Evolutionary conservation across 331 rosid species (phyloP).

Genomic region (Quercus phellos): DNA sequence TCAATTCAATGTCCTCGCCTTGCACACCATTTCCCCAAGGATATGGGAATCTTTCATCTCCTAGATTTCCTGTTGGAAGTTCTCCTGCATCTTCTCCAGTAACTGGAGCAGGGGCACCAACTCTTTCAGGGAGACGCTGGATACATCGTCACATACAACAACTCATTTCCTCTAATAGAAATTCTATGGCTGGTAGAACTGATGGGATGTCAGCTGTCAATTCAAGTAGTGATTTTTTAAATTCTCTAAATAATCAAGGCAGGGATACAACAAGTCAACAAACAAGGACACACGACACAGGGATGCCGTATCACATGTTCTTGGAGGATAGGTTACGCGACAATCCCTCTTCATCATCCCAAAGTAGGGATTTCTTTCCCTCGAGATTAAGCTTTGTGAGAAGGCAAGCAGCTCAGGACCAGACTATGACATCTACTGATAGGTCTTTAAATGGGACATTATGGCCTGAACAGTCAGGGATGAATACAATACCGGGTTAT

Average conservation of each 20-base stretch:
- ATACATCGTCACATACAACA: conserved; percentile 74
- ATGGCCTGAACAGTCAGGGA: conserved; percentile 51
- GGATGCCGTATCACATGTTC: conserved; percentile 45
- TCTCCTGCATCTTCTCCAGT: conserved; percentile 49
- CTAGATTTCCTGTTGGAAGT: conserved; percentile 49
- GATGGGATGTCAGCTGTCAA: conserved; percentile 39
- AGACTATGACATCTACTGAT: conserved; percentile 22
- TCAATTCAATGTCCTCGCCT: conserved; percentile 57
- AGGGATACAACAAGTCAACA: conserved; percentile 41
- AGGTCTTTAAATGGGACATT: conserved; percentile 31
- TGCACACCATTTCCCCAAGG: conserved; percentile 45
- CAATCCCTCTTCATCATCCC: conserved; percentile 41
- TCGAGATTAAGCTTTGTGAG: conserved; percentile 38
- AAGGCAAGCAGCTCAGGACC: conserved; percentile 44
- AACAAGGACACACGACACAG: conserved; percentile 37
- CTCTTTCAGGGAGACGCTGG: conserved; percentile 68
- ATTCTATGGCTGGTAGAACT: conserved; percentile 36
- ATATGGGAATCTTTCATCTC: conserved; percentile 46
- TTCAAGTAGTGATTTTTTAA: conserved; percentile 27
- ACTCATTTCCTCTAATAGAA: conserved; percentile 39
- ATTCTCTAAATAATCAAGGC: conserved; percentile 43
- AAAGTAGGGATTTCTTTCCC: conserved; percentile 34
- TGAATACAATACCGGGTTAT: conserved; percentile 33
- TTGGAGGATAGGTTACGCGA: conserved; percentile 57
- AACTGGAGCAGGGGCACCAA: conserved; percentile 71